Conservation (phyloP, 371 early-diverging fungal genomes). For the Smittium culicis region DNA sequence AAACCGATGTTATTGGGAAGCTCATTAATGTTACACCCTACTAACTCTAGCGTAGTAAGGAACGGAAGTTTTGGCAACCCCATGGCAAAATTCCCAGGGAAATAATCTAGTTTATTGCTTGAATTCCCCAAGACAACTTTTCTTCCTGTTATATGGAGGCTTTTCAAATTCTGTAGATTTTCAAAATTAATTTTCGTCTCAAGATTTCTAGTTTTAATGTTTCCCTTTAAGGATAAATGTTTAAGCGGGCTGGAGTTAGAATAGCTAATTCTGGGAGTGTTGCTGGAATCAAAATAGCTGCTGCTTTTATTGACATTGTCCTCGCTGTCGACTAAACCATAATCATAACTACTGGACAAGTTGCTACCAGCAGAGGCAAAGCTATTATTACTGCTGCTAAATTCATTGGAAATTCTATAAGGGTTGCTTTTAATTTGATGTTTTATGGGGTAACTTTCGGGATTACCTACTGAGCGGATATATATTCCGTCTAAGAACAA, state of each 20-base stretch:
- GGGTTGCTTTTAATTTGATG: not conserved
- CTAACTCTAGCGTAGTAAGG: slow-evolving; percentile 22
- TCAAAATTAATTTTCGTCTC: not conserved
- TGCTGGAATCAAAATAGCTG: not conserved
- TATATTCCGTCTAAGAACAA: slow-evolving; percentile 26
- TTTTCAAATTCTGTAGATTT: slow-evolving; percentile 15
- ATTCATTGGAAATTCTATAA: not conserved
- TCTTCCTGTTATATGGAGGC: slow-evolving; percentile 26
- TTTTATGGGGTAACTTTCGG: not conserved
- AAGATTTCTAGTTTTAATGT: not conserved
- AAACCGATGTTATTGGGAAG: slow-evolving; percentile 25
- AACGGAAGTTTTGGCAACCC: slow-evolving; percentile 17
- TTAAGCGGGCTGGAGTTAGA: not conserved
- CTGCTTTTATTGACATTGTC: not conserved
- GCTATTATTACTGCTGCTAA: slow-evolving; percentile 1
- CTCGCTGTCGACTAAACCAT: not conserved
- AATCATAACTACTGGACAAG: not conserved
- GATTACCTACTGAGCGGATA: slow-evolving; percentile 9
- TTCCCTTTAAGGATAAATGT: not conserved
- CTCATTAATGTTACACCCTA: slow-evolving; percentile 18
- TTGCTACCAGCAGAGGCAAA: not conserved
- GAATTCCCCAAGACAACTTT: slow-evolving; percentile 19
- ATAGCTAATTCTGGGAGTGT: not conserved
- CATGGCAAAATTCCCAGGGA: not conserved
- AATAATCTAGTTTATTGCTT: not conserved